Base-by-base conservation (phyloP, 2,329 filamentous ascomycete genomes). In the Juglanconis sp. region DNA sequence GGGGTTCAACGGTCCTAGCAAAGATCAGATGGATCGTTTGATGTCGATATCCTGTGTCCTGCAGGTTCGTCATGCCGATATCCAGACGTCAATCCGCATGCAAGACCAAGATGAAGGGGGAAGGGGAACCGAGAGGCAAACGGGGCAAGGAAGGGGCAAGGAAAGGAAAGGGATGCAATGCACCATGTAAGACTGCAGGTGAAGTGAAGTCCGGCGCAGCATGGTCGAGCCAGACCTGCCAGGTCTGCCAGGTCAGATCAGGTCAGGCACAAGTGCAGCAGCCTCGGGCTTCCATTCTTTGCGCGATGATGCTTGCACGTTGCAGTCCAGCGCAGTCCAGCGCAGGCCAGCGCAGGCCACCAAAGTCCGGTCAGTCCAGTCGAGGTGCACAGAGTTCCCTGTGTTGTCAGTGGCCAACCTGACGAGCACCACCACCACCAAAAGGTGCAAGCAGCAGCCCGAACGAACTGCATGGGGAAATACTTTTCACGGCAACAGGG, bases 251-350 rank as follows among this genome's bases (percentile, higher is more conserved):
- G 30, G 42, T 42, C 57, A 59, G 55, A 70, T 65, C 69, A 70
- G 67, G 74, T 79, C 74, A 77, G 77, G 77, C 77, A 79, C 74
- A 76, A 73, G 72, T 78, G 77, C 77, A 78, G 71, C 69, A 71
- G 68, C 38, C 72, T 76, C 72, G 72, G 75, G 75, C 58, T 44
- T 56, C 74, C 34, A 71, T 71, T 71, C 70, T 70, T 72, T 65
- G 70, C 73, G 69, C 71, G 67, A 72, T 73, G 72, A 74, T 75
- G 72, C 71, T 74, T 81, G 79, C 81, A 47, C 40, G 52, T 54
- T 47, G 52, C 52, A 46, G 52, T 13, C 30, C 38, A 54, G 44
- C 15, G 32, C 47, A 49, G 47, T 49, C 30, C 48, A 50, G 48
- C 31, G 31, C 48, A 35, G 30, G 15, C 48, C 48, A 35, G 48